Percentiles rank a stretch among this genome's conserved stretches.
phyloP scores from a whole-genome alignment of 768 basidiomycete species.

The Leccinum ochraceum region DNA sequence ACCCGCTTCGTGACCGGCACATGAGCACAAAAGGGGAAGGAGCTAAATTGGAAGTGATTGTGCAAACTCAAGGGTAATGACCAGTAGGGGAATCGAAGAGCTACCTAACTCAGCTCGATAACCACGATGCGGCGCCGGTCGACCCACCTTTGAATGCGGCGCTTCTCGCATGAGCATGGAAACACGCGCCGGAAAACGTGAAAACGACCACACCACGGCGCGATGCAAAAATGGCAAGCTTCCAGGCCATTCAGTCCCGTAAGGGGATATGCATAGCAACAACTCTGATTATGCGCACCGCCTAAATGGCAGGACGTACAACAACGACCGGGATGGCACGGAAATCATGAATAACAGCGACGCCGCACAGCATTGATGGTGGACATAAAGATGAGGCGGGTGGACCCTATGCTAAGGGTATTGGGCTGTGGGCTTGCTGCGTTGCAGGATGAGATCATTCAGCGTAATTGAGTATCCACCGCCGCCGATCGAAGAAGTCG shows the following conservation, averaged over 20 bases:
- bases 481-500: slow-evolving; percentile 26
- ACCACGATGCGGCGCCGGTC: slow-evolving; percentile 8
- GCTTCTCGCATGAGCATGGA: slow-evolving; percentile 13
- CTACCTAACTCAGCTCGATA: slow-evolving; percentile 1
- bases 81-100: slow-evolving; percentile 12
- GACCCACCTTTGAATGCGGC: slow-evolving; percentile 4
- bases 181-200: slow-evolving; percentile 6
- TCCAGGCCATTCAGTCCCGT: slow-evolving; percentile 8
- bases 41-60: slow-evolving; percentile 11
- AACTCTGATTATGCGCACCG: slow-evolving; percentile 5
- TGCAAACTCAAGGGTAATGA: slow-evolving; percentile 1
- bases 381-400: slow-evolving; percentile 7
- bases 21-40: slow-evolving; percentile 1
- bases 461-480: slow-evolving; percentile 21
- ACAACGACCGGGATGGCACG: slow-evolving; percentile 1
- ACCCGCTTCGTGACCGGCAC: slow-evolving; percentile 1
- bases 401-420: slow-evolving; percentile 14
- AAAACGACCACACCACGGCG: slow-evolving; percentile 11
- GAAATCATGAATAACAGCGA: slow-evolving; percentile 6
- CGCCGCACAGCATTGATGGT: slow-evolving; percentile 7
- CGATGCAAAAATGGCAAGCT: slow-evolving; percentile 7
- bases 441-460: slow-evolving; percentile 17
- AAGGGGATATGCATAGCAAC: slow-evolving; percentile 17
- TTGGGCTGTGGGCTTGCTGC: slow-evolving; percentile 27
- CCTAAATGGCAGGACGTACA: slow-evolving; percentile 3